A percentile compares a stretch with the other conserved stretches of the same genome.
Evolutionary conservation across 2,329 filamentous ascomycete genomes (phyloP).

Genomic region (Blastomyces silverae): DNA sequence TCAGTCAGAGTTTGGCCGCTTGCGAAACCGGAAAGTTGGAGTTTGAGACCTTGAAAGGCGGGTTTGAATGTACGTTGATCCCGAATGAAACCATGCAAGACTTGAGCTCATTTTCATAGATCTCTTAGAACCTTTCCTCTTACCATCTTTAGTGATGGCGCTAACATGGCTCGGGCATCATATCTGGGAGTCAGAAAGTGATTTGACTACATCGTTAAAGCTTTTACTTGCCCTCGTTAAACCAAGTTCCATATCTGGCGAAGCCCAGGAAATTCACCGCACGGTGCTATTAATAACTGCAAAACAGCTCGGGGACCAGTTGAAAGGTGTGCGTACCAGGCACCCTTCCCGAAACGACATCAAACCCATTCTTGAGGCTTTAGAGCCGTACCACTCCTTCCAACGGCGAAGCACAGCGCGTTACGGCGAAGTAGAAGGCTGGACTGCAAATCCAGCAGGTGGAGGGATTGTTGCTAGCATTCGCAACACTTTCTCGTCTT

Average conservation of each 20-base stretch:
- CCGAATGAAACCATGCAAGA: conserved; percentile 15
- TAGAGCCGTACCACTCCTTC: conserved; percentile 48
- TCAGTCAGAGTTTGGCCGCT: conserved; percentile 54
- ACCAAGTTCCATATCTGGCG: conserved; percentile 51
- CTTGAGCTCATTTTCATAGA: conserved; percentile 36
- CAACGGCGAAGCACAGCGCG: conserved; percentile 44
- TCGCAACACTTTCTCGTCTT: conserved; percentile 46
- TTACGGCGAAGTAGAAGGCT: conserved; percentile 47
- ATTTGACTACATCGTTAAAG: conserved; percentile 49
- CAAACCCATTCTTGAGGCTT: conserved; percentile 46
- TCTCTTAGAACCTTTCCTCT: conserved; percentile 56
- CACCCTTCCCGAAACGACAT: conserved; percentile 47
- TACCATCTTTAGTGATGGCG: conserved; percentile 55
- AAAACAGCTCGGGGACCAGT: conserved; percentile 45
- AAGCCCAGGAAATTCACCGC: conserved; percentile 55
- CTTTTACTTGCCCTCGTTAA: conserved; percentile 53
- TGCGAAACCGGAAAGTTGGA: conserved; percentile 51
- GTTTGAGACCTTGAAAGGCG: conserved; percentile 54
- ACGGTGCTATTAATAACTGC: conserved; percentile 54
- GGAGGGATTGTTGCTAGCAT: conserved; percentile 45
- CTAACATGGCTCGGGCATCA: conserved; percentile 54
- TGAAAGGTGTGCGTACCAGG: conserved; percentile 46
- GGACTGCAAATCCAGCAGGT: conserved; percentile 43
- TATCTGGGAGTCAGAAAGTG: conserved; percentile 45
- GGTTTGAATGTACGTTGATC: conserved; percentile 51